These are phyloP conservation scores for Phytopythium kandeliae DNA, from an alignment of 352 stramenopile genomes.

Conservation along the genomic window DNA sequence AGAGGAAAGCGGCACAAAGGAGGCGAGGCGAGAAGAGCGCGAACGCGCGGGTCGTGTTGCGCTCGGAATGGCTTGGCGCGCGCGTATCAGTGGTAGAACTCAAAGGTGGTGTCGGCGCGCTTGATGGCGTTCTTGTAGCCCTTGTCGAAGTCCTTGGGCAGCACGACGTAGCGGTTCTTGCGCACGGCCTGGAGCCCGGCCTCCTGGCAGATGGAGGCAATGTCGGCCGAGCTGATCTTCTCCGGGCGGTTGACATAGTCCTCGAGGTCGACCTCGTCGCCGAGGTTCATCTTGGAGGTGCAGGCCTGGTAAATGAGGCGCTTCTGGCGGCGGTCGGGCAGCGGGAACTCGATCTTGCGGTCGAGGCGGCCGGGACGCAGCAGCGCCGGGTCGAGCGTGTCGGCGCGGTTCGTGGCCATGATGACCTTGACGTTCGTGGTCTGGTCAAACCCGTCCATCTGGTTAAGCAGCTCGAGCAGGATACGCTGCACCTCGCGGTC, in stretches of 20 bases:
- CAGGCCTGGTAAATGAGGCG: constrained; percentile 99
- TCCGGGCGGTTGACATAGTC: constrained; percentile 99
- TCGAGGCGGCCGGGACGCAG: constrained; percentile 97
- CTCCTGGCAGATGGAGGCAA: constrained; percentile 98
- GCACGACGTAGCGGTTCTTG: constrained; percentile 99
- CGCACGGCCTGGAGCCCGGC: constrained; percentile 98
- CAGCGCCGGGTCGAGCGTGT: constrained; percentile 99
- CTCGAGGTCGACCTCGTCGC: constrained; percentile 99
- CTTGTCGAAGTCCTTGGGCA: constrained; percentile 99
- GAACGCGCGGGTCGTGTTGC: too few relatives aligned
- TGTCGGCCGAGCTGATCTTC: constrained; percentile 98
- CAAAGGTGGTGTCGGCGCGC: constrained; percentile 97
- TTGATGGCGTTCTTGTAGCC: constrained; percentile 99
- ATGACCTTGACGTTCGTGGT: constrained; percentile 99
- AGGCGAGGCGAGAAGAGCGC: too few relatives aligned
- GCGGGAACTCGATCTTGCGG: constrained; percentile 99
- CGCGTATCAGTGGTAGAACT: constrained; percentile 94
- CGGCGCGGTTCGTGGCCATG: constrained; percentile 99
- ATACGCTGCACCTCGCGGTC: constrained; percentile 98
- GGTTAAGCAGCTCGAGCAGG: constrained; percentile 99
- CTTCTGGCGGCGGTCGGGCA: constrained; percentile 98
- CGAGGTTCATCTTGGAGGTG: constrained; percentile 99
- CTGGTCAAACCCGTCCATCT: constrained; percentile 99
- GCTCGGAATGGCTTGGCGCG: too few relatives aligned
- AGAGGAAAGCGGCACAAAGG: too few relatives aligned